Conservation (phyloP, 495 filamentous ascomycete genomes). For the Neurospora sp. region DNA sequence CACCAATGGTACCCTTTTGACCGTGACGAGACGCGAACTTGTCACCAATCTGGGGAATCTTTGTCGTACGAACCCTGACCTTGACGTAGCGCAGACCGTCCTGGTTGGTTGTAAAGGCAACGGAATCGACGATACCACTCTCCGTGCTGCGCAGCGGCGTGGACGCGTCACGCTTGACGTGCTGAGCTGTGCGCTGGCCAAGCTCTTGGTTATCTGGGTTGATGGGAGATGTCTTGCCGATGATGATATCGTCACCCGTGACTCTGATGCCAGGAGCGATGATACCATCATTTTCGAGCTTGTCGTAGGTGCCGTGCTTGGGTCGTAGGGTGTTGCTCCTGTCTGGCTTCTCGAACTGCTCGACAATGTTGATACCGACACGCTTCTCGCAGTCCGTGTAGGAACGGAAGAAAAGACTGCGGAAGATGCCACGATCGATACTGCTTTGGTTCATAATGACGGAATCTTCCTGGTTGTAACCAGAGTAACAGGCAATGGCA, state of each 20-base stretch:
- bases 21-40: conserved; percentile 99
- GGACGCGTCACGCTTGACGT: conserved; percentile 89
- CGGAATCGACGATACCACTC: conserved; percentile 90
- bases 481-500: conserved; percentile 91
- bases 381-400: conserved; percentile 95
- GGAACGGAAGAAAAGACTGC: conserved; percentile 93
- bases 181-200: conserved; percentile 77
- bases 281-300: conserved; percentile 91
- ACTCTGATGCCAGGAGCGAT: conserved; percentile 88
- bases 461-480: conserved; percentile 99
- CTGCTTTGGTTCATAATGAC: conserved; percentile 99
- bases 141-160: conserved; percentile 92
- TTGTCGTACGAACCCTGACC: conserved; percentile 92
- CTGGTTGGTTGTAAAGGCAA: conserved; percentile 85
- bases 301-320: conserved; percentile 95
- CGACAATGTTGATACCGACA: conserved; percentile 78
- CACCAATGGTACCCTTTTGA: conserved; percentile 98
- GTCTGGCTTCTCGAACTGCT: conserved; percentile 90
- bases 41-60: conserved; percentile 96
- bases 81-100: conserved; percentile 89
- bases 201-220: conserved; percentile 87
- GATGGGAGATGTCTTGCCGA: conserved; percentile 94
- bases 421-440: conserved; percentile 93
- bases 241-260: conserved; percentile 96
- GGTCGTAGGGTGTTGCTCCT: conserved; percentile 77